Conservation (phyloP, 768 basidiomycete genomes). For the Tremella yokohamensis region DNA sequence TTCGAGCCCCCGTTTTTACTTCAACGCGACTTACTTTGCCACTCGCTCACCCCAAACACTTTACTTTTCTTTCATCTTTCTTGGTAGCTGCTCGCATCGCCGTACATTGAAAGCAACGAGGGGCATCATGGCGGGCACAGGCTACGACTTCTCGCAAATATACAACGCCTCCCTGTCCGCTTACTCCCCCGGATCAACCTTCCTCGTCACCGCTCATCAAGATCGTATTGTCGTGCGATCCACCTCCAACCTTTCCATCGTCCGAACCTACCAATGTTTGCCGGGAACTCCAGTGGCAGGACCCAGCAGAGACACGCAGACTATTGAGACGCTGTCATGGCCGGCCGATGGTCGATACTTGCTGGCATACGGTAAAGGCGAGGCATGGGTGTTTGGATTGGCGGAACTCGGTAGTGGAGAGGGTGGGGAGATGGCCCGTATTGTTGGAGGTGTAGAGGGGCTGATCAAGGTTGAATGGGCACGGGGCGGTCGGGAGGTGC, state of each 20-base stretch:
- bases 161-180: slow-evolving; percentile 40
- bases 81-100: too few relatives aligned
- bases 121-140: slow-evolving; percentile 1
- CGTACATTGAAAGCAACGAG: too few relatives aligned
- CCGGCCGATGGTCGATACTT: slow-evolving; percentile 84
- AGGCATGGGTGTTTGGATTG: slow-evolving; percentile 74
- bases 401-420: slow-evolving; percentile 61
- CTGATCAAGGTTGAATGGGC: slow-evolving; percentile 87
- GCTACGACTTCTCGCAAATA: slow-evolving; percentile 44
- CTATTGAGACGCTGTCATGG: slow-evolving; percentile 77
- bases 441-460: slow-evolving; percentile 61
- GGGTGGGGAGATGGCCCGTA: slow-evolving; percentile 34
- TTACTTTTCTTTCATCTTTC: too few relatives aligned
- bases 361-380: slow-evolving; percentile 71
- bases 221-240: slow-evolving; percentile 78
- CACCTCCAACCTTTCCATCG: slow-evolving; percentile 76
- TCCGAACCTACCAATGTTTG: slow-evolving; percentile 68
- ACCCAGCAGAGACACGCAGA: slow-evolving; percentile 42
- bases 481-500: slow-evolving; percentile 71
- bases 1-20: too few relatives aligned
- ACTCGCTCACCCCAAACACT: too few relatives aligned
- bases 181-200: slow-evolving; percentile 83
- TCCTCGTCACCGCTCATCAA: slow-evolving; percentile 73
- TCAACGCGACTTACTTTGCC: too few relatives aligned
- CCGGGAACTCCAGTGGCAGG: slow-evolving; percentile 36